Conservation (phyloP, 768 basidiomycete species). For the Leucogyrophana mollusca region DNA sequence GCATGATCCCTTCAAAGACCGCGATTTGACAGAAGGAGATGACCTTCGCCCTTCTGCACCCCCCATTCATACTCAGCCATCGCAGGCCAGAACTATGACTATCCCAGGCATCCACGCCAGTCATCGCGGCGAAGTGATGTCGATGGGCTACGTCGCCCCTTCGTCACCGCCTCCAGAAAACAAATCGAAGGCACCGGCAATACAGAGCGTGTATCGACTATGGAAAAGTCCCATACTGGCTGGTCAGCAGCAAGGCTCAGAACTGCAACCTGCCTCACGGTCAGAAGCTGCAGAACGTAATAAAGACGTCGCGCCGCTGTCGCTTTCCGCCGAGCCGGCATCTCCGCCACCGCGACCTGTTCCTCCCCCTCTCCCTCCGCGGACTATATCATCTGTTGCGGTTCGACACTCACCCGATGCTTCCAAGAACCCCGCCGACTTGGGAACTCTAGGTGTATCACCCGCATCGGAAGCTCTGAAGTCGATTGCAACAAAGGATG, state of each 20-base stretch:
- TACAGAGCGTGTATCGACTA: slow-evolving; percentile 71
- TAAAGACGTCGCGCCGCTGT: slow-evolving; percentile 28
- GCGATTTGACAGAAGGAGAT: slow-evolving; percentile 29
- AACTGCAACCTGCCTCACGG: slow-evolving; percentile 6
- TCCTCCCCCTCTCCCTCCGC: slow-evolving; percentile 42
- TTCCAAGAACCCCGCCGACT: slow-evolving; percentile 18
- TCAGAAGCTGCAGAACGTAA: slow-evolving; percentile 19
- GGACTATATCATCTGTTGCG: slow-evolving; percentile 32
- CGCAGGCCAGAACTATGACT: slow-evolving; percentile 74
- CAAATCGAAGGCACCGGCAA: slow-evolving; percentile 47
- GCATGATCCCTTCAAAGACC: slow-evolving; percentile 28
- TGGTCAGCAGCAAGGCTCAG: slow-evolving; percentile 23
- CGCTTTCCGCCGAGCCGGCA: slow-evolving; percentile 21
- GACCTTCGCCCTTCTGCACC: slow-evolving; percentile 31
- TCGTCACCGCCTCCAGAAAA: slow-evolving; percentile 38
- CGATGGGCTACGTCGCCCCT: slow-evolving; percentile 72
- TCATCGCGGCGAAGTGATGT: slow-evolving; percentile 83
- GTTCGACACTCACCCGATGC: slow-evolving; percentile 28
- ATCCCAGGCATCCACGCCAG: slow-evolving; percentile 87
- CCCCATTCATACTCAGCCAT: slow-evolving; percentile 73
- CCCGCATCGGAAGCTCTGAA: slow-evolving; percentile 57
- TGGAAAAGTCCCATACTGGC: slow-evolving; percentile 57
- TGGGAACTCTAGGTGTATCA: slow-evolving; percentile 19
- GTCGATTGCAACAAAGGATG: slow-evolving; percentile 52
- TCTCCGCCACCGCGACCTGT: slow-evolving; percentile 24